Percentiles rank a stretch among this genome's conserved stretches.
phyloP scores from a whole-genome alignment of 2,329 filamentous ascomycete genomes.

The Xylaria polymorpha region DNA sequence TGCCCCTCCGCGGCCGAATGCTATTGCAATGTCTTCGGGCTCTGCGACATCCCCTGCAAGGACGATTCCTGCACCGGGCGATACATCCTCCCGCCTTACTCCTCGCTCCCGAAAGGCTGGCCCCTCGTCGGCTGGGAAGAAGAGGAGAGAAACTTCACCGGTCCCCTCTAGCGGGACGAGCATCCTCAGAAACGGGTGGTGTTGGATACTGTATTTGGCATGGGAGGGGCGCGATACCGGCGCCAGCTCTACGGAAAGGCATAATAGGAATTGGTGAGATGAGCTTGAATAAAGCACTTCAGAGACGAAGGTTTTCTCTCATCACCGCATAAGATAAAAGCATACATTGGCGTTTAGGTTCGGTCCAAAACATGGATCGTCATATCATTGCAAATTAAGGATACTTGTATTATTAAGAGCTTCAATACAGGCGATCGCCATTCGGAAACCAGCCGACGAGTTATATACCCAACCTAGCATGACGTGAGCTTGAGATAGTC shows the following conservation, averaged over 20 bases:
- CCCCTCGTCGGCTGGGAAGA: constrained; percentile 66
- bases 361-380: neutral
- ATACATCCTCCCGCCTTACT: constrained; percentile 69
- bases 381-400: neutral
- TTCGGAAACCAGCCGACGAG: neutral
- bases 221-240: neutral
- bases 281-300: neutral
- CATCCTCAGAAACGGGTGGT: neutral
- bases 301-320: neutral
- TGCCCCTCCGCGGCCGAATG: constrained; percentile 71
- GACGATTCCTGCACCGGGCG: constrained; percentile 64
- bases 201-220: neutral
- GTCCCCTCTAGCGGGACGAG: constrained; percentile 26
- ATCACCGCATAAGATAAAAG: neutral
- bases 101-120: constrained; percentile 71
- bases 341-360: constrained; percentile 10
- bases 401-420: constrained; percentile 14
- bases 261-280: neutral
- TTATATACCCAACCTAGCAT: neutral
- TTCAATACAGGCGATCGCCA: constrained; percentile 4
- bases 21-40: constrained; percentile 74
- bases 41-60: constrained; percentile 62
- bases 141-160: constrained; percentile 50
- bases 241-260: neutral
- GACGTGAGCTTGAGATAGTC: neutral